A percentile compares a stretch with the other conserved stretches of the same genome.
Evolutionary conservation across 495 filamentous ascomycete species (phyloP).

Genomic region (Aspergillus funiculosus): DNA sequence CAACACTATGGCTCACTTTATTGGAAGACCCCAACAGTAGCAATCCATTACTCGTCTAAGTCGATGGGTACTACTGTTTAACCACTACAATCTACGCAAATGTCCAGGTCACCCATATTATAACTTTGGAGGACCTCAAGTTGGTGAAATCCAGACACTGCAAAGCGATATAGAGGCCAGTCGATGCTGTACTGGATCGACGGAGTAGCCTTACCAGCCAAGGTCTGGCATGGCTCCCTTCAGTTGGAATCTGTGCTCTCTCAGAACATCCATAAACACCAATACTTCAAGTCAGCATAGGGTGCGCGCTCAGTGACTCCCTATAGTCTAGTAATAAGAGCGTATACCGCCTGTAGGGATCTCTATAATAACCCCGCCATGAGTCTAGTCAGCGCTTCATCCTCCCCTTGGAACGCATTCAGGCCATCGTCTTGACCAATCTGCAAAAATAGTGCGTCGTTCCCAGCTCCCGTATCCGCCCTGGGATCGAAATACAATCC

Average conservation of each 20-base stretch:
- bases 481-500: slow-evolving; percentile 34
- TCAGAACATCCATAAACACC: background rate
- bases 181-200: slow-evolving; percentile 36
- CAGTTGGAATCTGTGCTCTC: slow-evolving; percentile 18
- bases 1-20: background rate
- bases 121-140: slow-evolving; percentile 42
- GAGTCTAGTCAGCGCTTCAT: slow-evolving; percentile 38
- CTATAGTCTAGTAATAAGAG: background rate
- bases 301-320: too few species aligned
- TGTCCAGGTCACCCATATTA: slow-evolving; percentile 43
- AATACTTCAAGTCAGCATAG: background rate
- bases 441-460: slow-evolving; percentile 5
- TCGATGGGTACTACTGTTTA: slow-evolving; percentile 48
- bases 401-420: slow-evolving; percentile 35
- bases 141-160: slow-evolving; percentile 36
- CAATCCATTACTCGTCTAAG: slow-evolving; percentile 29
- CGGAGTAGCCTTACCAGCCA: slow-evolving; percentile 35
- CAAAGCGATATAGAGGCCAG: slow-evolving; percentile 31
- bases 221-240: too few species aligned
- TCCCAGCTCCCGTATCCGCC: slow-evolving; percentile 1
- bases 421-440: slow-evolving; percentile 14
- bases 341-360: background rate
- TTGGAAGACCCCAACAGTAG: slow-evolving; percentile 11
- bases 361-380: slow-evolving; percentile 37
- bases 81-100: slow-evolving; percentile 41